Base-by-base conservation (phyloP, 192 early-diverging fungal species). In the Backusella australiensis region DNA sequence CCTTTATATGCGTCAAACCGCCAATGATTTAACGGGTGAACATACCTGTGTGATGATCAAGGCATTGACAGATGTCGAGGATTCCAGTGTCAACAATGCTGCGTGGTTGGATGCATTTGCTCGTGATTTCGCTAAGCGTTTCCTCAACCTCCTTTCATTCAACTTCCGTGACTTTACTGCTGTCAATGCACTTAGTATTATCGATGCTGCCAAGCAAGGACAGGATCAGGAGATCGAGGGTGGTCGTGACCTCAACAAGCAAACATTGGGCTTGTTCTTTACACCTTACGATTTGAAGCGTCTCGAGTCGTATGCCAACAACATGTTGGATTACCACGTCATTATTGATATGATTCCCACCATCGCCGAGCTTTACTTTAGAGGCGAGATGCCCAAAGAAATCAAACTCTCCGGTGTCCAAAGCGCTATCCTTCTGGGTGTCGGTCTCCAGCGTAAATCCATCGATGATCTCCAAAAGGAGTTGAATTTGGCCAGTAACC, bases 11-110 rank as follows among this genome's bases (percentile, higher is more conserved):
- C 94, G 98, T 36, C 98, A 99, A 81, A 99, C 98, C 9, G 82
- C 93, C 76, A 99, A 99, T 77, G 96, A 98, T 12, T 83, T 99
- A 36, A 99, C 98, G 2, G 98, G 98, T 72, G 98, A 99, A 81
- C 94, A 98, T 79, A 96, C 98, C 7, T 98, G 96, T 78, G 94
- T 99, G 9, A 98, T 99, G 96, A 87, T 99, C 42, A 94, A 93
- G 73, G 90, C 91, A 4, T 85, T 99, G 32, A 77, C 87, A 9
- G 80, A 79, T 23, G 82, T 75, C 1, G 83, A 82, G 7, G 65
- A 69, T 72, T 78, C 78, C 63, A 79, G 90, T 56, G 87, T 63
- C 80, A 91, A 77, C 71, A 85, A 84, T 21, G 80, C 85, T 35
- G 86, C 90, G 34, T 99, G 98, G 98, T 80, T 99, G 53, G 86